Evolutionary conservation across 768 basidiomycete species (phyloP).

Genomic region (Punctularia strigosozonata): DNA sequence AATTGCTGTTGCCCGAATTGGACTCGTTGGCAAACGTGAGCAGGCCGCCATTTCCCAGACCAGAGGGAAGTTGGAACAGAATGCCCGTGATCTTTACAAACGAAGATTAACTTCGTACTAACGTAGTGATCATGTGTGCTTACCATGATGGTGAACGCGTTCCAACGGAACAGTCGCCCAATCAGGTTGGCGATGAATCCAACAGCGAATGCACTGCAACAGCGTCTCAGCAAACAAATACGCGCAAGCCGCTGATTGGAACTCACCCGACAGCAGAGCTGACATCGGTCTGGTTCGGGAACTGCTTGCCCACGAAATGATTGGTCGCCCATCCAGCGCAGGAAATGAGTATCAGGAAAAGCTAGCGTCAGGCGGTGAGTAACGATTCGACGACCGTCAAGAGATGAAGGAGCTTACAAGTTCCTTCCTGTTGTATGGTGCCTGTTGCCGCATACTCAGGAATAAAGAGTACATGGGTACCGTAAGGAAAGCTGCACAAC

Average conservation of each 20-base stretch:
- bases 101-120: not conserved
- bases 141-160: conserved; percentile 77
- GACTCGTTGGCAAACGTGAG: conserved; percentile 54
- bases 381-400: not conserved
- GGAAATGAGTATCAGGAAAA: conserved; percentile 46
- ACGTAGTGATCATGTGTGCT: conserved; percentile 8
- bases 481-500: conserved; percentile 46
- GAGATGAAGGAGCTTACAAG: conserved; percentile 26
- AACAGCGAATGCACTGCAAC: conserved; percentile 58
- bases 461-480: conserved; percentile 62
- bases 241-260: conserved; percentile 3
- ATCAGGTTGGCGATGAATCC: conserved; percentile 73
- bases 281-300: conserved; percentile 63
- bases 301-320: conserved; percentile 51
- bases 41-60: conserved; percentile 69
- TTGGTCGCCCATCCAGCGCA: conserved; percentile 72
- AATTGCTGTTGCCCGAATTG: conserved; percentile 32
- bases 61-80: conserved; percentile 77
- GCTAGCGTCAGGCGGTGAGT: conserved; percentile 14
- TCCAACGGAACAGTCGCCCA: conserved; percentile 59
- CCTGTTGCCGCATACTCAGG: conserved; percentile 54
- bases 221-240: not conserved
- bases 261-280: conserved; percentile 61
- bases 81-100: conserved; percentile 55
- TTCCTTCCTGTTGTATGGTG: conserved; percentile 45